Conservation (phyloP, 345 rosid genomes). For the Boechera divaricarpa region DNA sequence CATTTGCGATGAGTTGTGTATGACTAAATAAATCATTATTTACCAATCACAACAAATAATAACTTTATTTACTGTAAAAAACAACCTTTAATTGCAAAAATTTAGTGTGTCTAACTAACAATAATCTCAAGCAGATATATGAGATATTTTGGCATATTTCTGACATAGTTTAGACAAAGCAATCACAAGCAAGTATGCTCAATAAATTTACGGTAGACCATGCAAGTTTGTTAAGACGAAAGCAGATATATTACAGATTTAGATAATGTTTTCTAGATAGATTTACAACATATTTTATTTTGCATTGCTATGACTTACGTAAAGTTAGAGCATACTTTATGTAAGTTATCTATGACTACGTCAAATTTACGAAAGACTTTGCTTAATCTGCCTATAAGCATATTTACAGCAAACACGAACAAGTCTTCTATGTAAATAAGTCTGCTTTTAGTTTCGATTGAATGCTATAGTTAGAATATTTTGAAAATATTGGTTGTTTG, state of each 20-base stretch:
- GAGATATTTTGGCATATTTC: neutral
- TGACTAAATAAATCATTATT: too few relatives aligned
- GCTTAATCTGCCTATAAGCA: neutral
- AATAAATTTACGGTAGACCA: too few relatives aligned
- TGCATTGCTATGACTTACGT: neutral
- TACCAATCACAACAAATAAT: too few relatives aligned
- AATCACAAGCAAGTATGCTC: neutral
- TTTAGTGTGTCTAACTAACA: too few relatives aligned
- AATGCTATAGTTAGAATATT: neutral
- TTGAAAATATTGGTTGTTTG: neutral
- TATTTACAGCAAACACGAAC: constrained; percentile 19
- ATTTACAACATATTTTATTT: neutral
- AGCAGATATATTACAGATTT: neutral
- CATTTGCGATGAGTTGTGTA: too few relatives aligned
- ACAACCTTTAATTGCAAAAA: too few relatives aligned
- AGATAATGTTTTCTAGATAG: neutral
- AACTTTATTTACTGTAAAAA: too few relatives aligned
- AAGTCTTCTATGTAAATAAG: constrained; percentile 12
- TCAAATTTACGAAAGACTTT: neutral
- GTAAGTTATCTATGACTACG: neutral
- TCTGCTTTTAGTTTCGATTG: neutral
- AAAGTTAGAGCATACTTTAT: neutral
- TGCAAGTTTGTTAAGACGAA: neutral
- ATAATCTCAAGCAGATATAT: neutral
- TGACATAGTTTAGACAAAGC: neutral